Evolutionary conservation across 768 basidiomycete species (phyloP), one percentile per base, ranked within the genome.

Genomic region (Pisolithus marmoratus): DNA sequence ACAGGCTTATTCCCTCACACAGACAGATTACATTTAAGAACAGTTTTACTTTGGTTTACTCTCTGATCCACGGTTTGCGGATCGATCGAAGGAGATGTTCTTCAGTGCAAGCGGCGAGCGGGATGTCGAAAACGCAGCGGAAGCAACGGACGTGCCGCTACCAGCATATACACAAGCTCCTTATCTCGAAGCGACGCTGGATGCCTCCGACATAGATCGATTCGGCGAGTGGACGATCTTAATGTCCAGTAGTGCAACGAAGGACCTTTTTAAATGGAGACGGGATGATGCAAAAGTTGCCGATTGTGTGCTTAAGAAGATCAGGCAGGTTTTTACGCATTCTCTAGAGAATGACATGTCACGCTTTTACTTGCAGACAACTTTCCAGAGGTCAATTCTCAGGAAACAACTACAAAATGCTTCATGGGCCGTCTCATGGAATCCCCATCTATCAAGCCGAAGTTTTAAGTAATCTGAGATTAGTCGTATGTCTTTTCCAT

Each of bases 351-450:
- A 29, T 3, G 40, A 11, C 17, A 8, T 11, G 17, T 17, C 8
- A 26, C 15, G 15, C 6, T 8, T 8, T 1, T 7, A 17, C n/a
- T 12, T 14, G 14, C 46, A 84, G 84, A 60, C 82, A 85, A 52
- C 71, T 86, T 12, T 85, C 83, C 0, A 72, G 73, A 24, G 83
- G 83, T 0, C 75, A 80, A 54, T 84, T 85, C 57, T 83, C 82
- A 2, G 70, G 72, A 22, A 77, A 82, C 55, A 84, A 84, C 56
- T 80, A 83, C 54, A 82, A 81, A 63, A 64, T 72, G 6, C 64
- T 84, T 27, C 76, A 66, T 8, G 73, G 75, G 2, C 48, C 62
- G 1, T 66, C 68, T 29, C 64, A 61, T 17, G 72, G 75, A 4
- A 63, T 83, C 14, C 79, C 82, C 0, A 73, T 84, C 5, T 84